Percentiles rank a stretch among this genome's conserved stretches.
phyloP scores from a whole-genome alignment of 352 stramenopile genomes.

The Phytophthora colocasiae region DNA sequence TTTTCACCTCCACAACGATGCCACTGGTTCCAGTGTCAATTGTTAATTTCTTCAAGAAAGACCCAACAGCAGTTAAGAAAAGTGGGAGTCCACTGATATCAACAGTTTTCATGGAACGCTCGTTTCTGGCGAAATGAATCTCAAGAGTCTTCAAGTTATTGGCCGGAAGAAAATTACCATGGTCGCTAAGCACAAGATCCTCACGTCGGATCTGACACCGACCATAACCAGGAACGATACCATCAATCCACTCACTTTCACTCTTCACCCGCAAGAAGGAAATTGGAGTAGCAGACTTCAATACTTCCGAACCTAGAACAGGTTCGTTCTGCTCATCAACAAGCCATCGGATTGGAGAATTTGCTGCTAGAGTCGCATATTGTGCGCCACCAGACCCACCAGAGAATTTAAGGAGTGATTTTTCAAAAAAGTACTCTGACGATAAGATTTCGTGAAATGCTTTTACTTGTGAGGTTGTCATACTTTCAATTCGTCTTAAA shows the following conservation, averaged over 20 bases:
- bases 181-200: background rate
- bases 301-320: background rate
- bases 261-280: background rate
- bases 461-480: too few species aligned
- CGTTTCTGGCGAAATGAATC: background rate
- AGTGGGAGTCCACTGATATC: background rate
- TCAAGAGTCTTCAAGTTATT: background rate
- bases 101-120: background rate
- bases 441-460: too few species aligned
- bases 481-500: too few species aligned
- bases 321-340: background rate
- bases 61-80: too few species aligned
- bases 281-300: background rate
- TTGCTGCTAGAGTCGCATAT: too few species aligned
- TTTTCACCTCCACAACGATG: background rate
- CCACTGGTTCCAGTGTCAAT: too few species aligned
- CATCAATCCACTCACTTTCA: background rate
- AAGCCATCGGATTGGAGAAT: too few species aligned
- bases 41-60: too few species aligned
- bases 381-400: too few species aligned
- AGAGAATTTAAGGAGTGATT: too few species aligned
- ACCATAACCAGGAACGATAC: background rate
- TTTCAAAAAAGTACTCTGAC: background rate
- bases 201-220: background rate
- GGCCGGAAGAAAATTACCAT: background rate